Conservation (phyloP, 805 yeast species). For the Debaryomyces hansenii region DNA sequence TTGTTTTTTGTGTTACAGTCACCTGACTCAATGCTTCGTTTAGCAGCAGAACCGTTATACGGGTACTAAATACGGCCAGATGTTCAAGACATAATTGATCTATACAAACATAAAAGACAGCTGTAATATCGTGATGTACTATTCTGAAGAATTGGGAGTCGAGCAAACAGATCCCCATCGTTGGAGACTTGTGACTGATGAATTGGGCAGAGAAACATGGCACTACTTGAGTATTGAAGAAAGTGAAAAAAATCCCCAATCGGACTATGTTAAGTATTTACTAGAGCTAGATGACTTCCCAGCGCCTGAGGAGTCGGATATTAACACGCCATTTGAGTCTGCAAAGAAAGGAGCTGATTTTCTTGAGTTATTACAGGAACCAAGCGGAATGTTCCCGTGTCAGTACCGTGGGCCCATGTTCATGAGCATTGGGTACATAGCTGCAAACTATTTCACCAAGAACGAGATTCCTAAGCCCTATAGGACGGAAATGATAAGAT, state of each 20-base stretch:
- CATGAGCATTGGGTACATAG: constrained; percentile 87
- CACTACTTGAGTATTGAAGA: constrained; percentile 52
- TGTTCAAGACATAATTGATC: too few species aligned
- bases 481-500: constrained; percentile 72
- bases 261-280: constrained; percentile 56
- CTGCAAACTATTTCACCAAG: constrained; percentile 67
- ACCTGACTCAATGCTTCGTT: too few species aligned
- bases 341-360: constrained; percentile 75
- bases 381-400: constrained; percentile 84
- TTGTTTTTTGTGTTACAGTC: too few species aligned
- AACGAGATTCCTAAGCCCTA: constrained; percentile 67
- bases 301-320: constrained; percentile 39
- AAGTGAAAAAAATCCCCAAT: constrained; percentile 45
- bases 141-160: constrained; percentile 71
- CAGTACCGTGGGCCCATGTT: constrained; percentile 99
- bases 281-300: constrained; percentile 41
- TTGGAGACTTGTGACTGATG: constrained; percentile 76
- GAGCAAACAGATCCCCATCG: constrained; percentile 64
- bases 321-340: constrained; percentile 53
- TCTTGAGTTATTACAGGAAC: constrained; percentile 68
- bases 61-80: too few species aligned
- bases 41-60: too few species aligned
- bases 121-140: constrained; percentile 24
- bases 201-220: constrained; percentile 83
- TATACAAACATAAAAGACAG: neutral